Evolutionary conservation across 768 basidiomycete species (phyloP), one percentile per base, ranked within the genome.

Genomic region (Suillus spraguei): DNA sequence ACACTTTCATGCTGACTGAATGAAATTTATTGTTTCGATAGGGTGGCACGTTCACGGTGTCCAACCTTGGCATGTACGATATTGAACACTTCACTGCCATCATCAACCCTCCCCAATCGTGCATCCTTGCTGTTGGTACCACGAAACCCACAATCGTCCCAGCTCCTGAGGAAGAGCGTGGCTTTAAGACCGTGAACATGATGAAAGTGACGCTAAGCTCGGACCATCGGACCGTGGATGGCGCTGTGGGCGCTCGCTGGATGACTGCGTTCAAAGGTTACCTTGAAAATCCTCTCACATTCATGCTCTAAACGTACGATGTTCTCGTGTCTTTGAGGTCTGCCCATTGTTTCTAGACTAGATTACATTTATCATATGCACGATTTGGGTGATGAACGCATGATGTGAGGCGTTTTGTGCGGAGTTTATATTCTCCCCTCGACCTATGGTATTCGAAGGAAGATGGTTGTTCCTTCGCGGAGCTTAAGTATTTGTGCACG

Each of bases 31-130:
- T 55, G 10, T 56, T 35, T 53, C 59, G 9, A 11, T 66, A 95
- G 91, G 97, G 97, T 61, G 97, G 97, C 56, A 93, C 96, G 14
- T 99, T 99, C 81, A 99, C 97, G 50, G 94, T 99, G 75, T 99
- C 97, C 64, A 99, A 99, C 81, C 84, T 99, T 62, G 97, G 97
- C 78, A 99, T 99, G 97, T 97, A 85, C 74, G 96, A 92, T 65
- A 86, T 98, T 71, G 86, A 88, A 61, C 91, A 95, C 78, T 99
- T 99, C 79, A 98, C 96, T 16, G 97, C 97, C 54, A 99, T 99
- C 81, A 97, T 99, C 86, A 99, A 99, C 83, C 88, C 92, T 16
- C 97, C 97, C 32, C 97, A 99, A 78, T 93, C 94, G 54, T 98
- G 96, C 79, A 99, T 99, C 72, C 89, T 99, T 65, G 97, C 97